Conservation (phyloP, 1,284 basidiomycete genomes). For the Boletus sp. region DNA sequence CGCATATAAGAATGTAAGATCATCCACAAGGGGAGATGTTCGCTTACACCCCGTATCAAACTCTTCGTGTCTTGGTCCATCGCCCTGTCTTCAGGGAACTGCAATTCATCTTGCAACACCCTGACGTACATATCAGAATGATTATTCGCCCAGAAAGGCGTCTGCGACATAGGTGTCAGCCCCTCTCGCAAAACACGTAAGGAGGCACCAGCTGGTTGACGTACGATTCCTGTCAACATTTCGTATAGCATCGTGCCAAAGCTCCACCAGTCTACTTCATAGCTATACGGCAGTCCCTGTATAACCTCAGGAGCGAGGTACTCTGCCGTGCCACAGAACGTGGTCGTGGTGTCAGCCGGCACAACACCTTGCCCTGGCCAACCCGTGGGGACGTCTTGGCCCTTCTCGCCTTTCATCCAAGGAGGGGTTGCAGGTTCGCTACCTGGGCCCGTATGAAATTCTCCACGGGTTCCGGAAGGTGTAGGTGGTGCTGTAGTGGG, state of each 20-base stretch:
- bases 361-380: slow-evolving; percentile 53
- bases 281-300: slow-evolving; percentile 85
- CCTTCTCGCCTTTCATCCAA: slow-evolving; percentile 66
- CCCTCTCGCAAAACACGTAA: slow-evolving; percentile 13
- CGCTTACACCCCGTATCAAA: slow-evolving; percentile 85
- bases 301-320: slow-evolving; percentile 95
- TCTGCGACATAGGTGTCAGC: slow-evolving; percentile 45
- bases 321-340: slow-evolving; percentile 90
- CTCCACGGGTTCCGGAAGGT: slow-evolving; percentile 47
- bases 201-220: slow-evolving; percentile 32
- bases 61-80: slow-evolving; percentile 95
- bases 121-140: slow-evolving; percentile 94
- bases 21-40: slow-evolving; percentile 1
- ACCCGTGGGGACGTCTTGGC: slow-evolving; percentile 44
- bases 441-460: slow-evolving; percentile 46
- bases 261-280: slow-evolving; percentile 97
- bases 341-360: slow-evolving; percentile 64
- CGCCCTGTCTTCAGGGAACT: slow-evolving; percentile 84
- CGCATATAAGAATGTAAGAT: slow-evolving; percentile 17
- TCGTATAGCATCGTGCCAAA: slow-evolving; percentile 97
- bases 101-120: slow-evolving; percentile 82
- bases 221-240: slow-evolving; percentile 85
- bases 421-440: slow-evolving; percentile 53
- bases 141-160: slow-evolving; percentile 91
- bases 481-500: slow-evolving; percentile 52